Evolutionary conservation across 208 protist genomes (phyloP).

Genomic region (Leishmania lainsoni): DNA sequence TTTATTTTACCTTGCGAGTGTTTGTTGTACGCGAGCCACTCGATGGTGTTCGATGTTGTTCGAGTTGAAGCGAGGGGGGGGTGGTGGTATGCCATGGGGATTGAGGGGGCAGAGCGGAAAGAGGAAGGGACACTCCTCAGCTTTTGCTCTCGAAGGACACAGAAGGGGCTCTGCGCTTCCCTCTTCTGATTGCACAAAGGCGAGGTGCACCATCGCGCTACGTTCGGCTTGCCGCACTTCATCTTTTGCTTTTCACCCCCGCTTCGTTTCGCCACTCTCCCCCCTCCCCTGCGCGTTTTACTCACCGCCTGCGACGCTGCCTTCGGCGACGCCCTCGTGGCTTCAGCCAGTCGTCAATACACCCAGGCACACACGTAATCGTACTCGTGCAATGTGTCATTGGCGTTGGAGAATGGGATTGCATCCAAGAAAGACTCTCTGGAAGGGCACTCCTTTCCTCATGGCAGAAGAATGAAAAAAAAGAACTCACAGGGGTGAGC

Average conservation of each 20-base stretch:
- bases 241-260: not conserved
- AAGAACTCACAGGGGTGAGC: not conserved
- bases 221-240: not conserved
- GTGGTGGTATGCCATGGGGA: not conserved
- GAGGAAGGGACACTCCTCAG: not conserved
- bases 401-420: not conserved
- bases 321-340: not conserved
- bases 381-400: not conserved
- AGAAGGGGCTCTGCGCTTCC: not conserved
- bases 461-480: not conserved
- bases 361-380: not conserved
- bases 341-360: not conserved
- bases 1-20: not conserved
- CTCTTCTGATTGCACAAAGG: not conserved
- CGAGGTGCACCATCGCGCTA: not conserved
- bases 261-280: not conserved
- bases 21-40: not conserved
- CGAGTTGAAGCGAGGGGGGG: not conserved
- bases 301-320: not conserved
- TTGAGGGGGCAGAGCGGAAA: not conserved
- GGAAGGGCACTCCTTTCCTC: not conserved
- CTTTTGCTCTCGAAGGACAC: not conserved
- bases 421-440: not conserved
- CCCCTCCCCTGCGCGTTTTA: not conserved
- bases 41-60: not conserved